Evolutionary conservation across 352 stramenopile species (phyloP), one percentile per base, ranked within the genome.

Genomic region (Pythium utonaiense): DNA sequence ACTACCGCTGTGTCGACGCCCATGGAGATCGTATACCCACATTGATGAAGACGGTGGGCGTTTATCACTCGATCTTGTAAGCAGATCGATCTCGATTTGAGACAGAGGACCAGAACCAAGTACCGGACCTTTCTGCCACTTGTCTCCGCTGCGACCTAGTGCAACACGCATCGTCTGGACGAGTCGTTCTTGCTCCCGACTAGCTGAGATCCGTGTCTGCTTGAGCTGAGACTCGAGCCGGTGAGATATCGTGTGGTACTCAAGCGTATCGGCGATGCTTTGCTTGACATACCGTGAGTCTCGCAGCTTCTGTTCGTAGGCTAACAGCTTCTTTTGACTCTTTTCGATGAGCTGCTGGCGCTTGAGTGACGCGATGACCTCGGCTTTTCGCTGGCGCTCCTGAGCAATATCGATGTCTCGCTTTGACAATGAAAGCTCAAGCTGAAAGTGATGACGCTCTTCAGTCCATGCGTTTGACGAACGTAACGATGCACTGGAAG

Each of bases 11-110:
- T 78, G 79, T 3, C 75, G 76, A 2, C 77, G 70, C 2, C 81
- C 81, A 12, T 91, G 75, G 8, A 87, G 74, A 62, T 91, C 81
- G 53, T 88, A 91, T 40, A 89, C 72, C 42, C 44, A 60, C 60
- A 60, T 60, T 1, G 42, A 34, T 6, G 27, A 4, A 9, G 58
- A n/a, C 47, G 33, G 31, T 3, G 48, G 42, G 6, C 30, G 30
- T 25, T 27, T 47, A 21, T 47, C 19, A 4, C 17, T 27, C 22
- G 40, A 21, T 25, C n/a, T 36, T 8, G 48, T 59, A 3, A 60
- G 62, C 14, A 78, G 33, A 36, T 85, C 63, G 5, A 80, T 70
- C 33, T 86, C 74, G 14, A 67, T 67, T 40, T 77, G 74, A 0
- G 75, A 84, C 16, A 80, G 64, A 14, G 77, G 77, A 0, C 77